phyloP scores from a whole-genome alignment of 352 stramenopile species.

The Phytophthora podocarpi region DNA sequence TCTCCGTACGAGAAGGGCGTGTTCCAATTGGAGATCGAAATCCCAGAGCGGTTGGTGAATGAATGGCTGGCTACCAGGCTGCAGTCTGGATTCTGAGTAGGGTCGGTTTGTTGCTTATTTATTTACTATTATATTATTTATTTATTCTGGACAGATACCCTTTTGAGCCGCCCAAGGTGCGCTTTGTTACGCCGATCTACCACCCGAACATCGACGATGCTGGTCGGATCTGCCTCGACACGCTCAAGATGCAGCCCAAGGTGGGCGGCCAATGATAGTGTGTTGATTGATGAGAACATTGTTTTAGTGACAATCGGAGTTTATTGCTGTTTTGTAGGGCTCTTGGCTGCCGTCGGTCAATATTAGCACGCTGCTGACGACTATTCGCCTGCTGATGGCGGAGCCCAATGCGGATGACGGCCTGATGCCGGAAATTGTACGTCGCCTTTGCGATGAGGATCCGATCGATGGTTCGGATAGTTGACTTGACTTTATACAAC shows the following conservation, averaged over 20 bases:
- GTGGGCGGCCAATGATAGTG: constrained; percentile 21
- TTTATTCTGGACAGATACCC: constrained; percentile 57
- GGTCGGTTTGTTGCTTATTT: too few relatives aligned
- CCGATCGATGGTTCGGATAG: background rate
- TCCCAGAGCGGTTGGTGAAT: constrained; percentile 68
- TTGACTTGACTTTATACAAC: background rate
- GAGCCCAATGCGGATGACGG: constrained; percentile 92
- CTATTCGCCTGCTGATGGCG: constrained; percentile 90
- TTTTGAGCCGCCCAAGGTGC: constrained; percentile 84
- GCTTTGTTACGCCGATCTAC: constrained; percentile 83
- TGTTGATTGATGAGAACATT: background rate
- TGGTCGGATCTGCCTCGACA: constrained; percentile 91
- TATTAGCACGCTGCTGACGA: constrained; percentile 90
- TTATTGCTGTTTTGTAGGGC: constrained; percentile 43
- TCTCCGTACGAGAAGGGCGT: constrained; percentile 84
- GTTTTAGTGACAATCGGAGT: constrained; percentile 2
- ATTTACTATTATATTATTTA: too few relatives aligned
- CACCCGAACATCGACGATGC: constrained; percentile 88
- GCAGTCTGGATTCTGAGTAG: too few relatives aligned
- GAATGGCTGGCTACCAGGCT: too few relatives aligned
- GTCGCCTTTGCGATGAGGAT: constrained; percentile 5
- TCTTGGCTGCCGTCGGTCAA: constrained; percentile 93
- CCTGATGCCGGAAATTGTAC: constrained; percentile 90
- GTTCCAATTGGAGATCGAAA: constrained; percentile 75
- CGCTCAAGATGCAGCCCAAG: constrained; percentile 92